A percentile compares a stretch with the other conserved stretches of the same genome.
Conservation (phyloP, 352 stramenopile species). For the Phytophthora gonapodyides region DNA sequence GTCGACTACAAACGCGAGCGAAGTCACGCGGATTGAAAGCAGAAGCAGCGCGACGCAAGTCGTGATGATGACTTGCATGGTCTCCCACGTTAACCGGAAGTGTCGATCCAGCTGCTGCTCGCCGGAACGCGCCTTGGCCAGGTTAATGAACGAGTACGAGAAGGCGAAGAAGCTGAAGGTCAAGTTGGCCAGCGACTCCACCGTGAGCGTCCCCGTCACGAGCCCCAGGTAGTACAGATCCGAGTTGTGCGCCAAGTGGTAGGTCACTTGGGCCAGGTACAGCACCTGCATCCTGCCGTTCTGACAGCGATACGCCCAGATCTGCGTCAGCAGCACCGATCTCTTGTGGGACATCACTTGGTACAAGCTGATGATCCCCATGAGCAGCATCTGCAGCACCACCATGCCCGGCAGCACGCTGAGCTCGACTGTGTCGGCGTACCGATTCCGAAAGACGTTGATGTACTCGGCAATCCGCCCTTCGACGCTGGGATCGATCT, state of each 20-base stretch:
- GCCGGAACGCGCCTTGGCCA: slow-evolving; percentile 13
- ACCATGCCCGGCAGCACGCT: slow-evolving; percentile 25
- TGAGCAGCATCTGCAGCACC: slow-evolving; percentile 26
- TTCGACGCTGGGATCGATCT: not conserved
- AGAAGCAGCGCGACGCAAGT: not conserved
- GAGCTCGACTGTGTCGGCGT: slow-evolving; percentile 16
- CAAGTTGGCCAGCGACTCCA: slow-evolving; percentile 19
- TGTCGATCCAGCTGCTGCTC: slow-evolving; percentile 15
- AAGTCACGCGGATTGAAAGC: not conserved
- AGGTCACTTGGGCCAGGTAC: slow-evolving; percentile 19
- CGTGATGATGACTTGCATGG: slow-evolving; percentile 14
- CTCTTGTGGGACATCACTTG: slow-evolving; percentile 28
- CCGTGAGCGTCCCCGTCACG: slow-evolving; percentile 9
- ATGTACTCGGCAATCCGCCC: slow-evolving; percentile 8
- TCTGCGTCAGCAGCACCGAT: slow-evolving; percentile 29
- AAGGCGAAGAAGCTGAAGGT: slow-evolving; percentile 15
- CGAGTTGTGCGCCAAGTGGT: slow-evolving; percentile 17
- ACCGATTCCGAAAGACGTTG: slow-evolving; percentile 21
- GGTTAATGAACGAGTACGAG: slow-evolving; percentile 17
- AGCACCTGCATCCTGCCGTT: slow-evolving; percentile 21
- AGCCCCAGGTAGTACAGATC: slow-evolving; percentile 7
- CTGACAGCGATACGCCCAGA: slow-evolving; percentile 21
- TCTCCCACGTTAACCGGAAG: slow-evolving; percentile 18
- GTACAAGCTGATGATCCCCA: slow-evolving; percentile 23
- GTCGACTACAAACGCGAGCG: slow-evolving; percentile 3